Conservation (phyloP, 768 basidiomycete species). For the Termitomyces heimii region DNA sequence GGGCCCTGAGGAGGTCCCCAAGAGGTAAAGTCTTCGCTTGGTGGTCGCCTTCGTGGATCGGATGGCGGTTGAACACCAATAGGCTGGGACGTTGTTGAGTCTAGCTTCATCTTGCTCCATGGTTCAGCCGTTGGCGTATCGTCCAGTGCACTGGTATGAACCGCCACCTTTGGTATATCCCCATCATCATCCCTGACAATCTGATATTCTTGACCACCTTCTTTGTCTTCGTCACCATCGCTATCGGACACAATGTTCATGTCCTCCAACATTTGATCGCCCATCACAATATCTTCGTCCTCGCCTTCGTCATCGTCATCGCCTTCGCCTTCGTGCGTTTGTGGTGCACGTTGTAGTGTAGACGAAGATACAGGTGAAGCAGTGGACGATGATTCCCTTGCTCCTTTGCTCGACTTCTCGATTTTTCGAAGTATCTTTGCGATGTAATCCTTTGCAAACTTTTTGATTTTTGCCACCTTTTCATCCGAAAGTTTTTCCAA, state of each 20-base stretch:
- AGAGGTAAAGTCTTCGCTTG: slow-evolving; percentile 1
- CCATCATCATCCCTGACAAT: neutral
- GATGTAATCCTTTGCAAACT: slow-evolving; percentile 89
- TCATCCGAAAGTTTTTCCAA: slow-evolving; percentile 81
- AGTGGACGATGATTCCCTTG: slow-evolving; percentile 20
- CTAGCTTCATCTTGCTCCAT: slow-evolving; percentile 4
- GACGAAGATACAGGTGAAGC: slow-evolving; percentile 28
- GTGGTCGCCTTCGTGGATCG: slow-evolving; percentile 13
- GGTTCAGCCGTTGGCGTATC: neutral
- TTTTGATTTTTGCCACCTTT: slow-evolving; percentile 84
- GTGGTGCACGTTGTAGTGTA: slow-evolving; percentile 34
- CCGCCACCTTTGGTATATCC: neutral
- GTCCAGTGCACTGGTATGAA: neutral
- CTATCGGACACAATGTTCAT: slow-evolving; percentile 26
- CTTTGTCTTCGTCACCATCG: slow-evolving; percentile 4
- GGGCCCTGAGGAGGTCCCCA: slow-evolving; percentile 5
- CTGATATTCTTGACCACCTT: neutral
- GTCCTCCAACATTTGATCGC: slow-evolving; percentile 25
- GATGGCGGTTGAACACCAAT: slow-evolving; percentile 3
- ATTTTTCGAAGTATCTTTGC: slow-evolving; percentile 69
- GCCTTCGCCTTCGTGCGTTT: slow-evolving; percentile 17
- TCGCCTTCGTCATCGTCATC: slow-evolving; percentile 28
- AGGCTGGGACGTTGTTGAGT: neutral
- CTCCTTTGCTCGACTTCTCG: slow-evolving; percentile 41
- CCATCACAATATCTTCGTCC: slow-evolving; percentile 25